These are phyloP conservation scores for Mucor piriformis DNA, from an alignment of 371 early-diverging fungal species.

Conservation along the genomic window DNA sequence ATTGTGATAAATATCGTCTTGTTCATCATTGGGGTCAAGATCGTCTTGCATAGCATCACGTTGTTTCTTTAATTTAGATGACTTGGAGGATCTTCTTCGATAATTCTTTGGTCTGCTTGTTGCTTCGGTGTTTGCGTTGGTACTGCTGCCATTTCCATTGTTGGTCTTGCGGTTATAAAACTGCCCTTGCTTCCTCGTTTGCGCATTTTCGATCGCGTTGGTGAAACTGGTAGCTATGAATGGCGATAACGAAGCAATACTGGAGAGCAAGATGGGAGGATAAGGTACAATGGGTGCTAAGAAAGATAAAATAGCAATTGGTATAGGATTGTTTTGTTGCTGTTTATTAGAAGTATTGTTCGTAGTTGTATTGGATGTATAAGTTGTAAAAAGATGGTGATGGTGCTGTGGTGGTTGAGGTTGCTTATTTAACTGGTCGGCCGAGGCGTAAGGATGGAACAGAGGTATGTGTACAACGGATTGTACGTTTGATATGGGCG, in stretches of 20 bases:
- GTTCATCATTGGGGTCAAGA: neutral
- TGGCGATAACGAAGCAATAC: conserved; percentile 52
- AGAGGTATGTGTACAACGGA: conserved; percentile 65
- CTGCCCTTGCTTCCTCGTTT: conserved; percentile 21
- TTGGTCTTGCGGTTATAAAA: conserved; percentile 6
- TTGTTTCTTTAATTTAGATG: conserved; percentile 3
- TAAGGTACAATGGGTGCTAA: conserved; percentile 64
- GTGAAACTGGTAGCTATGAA: conserved; percentile 57
- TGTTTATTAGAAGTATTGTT: neutral
- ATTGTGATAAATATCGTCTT: conserved; percentile 4
- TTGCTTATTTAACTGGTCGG: neutral
- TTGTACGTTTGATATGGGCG: conserved; percentile 51
- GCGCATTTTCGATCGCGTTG: conserved; percentile 36
- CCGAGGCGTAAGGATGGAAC: conserved; percentile 40
- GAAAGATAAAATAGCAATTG: conserved; percentile 64
- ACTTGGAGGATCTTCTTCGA: conserved; percentile 11
- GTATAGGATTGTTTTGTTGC: conserved; percentile 39
- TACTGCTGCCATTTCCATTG: neutral
- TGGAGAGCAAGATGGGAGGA: conserved; percentile 53
- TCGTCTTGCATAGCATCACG: neutral
- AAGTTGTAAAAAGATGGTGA: neutral
- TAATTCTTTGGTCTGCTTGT: conserved; percentile 5
- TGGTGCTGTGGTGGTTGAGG: neutral
- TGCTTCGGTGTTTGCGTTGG: neutral
- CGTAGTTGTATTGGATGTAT: neutral